Percentiles rank a stretch among this genome's conserved stretches.
Evolutionary conservation across 2,329 filamentous ascomycete genomes (phyloP).

Genomic region (Fusarium musae): DNA sequence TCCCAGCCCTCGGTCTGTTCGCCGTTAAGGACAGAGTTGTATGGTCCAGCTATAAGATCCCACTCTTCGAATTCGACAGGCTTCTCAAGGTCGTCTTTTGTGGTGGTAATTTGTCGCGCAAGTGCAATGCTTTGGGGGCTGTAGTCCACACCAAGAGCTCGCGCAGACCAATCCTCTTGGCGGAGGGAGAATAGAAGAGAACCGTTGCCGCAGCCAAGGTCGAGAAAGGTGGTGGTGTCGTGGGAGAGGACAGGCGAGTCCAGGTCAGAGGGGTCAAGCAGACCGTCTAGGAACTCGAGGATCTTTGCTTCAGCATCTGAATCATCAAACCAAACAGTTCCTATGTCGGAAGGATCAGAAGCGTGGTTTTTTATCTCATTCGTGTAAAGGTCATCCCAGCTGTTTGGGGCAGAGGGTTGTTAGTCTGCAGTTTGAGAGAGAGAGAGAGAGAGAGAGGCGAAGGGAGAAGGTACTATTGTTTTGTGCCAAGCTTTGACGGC

Average conservation of each 20-base stretch:
- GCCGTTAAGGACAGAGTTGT: constrained; percentile 49
- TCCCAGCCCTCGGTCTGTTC: constrained; percentile 73
- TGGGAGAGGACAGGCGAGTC: constrained; percentile 37
- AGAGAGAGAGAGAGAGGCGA: background rate
- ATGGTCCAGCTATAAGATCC: constrained; percentile 67
- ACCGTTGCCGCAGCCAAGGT: constrained; percentile 94
- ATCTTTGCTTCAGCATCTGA: constrained; percentile 87
- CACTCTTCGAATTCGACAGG: constrained; percentile 64
- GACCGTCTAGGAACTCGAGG: constrained; percentile 70
- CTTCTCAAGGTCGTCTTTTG: constrained; percentile 32
- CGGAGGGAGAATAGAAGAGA: constrained; percentile 86
- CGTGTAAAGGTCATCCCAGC: constrained; percentile 81
- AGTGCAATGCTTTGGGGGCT: constrained; percentile 78
- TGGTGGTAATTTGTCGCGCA: constrained; percentile 70
- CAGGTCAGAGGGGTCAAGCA: constrained; percentile 43
- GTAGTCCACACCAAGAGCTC: constrained; percentile 90
- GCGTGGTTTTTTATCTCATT: constrained; percentile 77
- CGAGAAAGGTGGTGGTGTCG: constrained; percentile 72
- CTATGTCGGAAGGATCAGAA: constrained; percentile 79
- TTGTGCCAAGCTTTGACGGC: constrained; percentile 85
- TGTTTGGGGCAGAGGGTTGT: constrained; percentile 49
- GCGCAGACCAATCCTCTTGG: constrained; percentile 70
- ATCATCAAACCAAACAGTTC: constrained; percentile 97
- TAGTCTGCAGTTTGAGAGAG: constrained; percentile 3
- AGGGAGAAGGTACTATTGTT: constrained; percentile 77